phyloP scores from a whole-genome alignment of 495 filamentous ascomycete genomes.

The Penicillium canariense region DNA sequence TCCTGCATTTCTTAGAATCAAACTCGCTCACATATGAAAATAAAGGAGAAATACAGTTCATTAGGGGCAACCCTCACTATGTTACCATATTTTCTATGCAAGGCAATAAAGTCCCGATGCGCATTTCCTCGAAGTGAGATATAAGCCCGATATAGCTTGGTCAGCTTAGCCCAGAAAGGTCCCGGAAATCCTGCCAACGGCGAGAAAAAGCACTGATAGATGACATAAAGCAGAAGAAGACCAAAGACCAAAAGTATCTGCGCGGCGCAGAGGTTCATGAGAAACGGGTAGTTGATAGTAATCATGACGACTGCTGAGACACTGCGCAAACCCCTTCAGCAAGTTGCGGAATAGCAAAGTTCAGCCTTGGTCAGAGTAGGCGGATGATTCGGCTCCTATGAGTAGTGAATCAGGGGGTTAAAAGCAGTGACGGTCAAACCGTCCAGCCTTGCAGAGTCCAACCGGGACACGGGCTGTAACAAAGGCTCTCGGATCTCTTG shows the following conservation, averaged over 20 bases:
- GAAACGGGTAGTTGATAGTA: not conserved
- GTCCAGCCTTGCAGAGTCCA: not conserved
- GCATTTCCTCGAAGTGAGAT: not conserved
- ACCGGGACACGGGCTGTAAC: not conserved
- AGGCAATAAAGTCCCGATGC: not conserved
- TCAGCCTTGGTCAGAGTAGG: not conserved
- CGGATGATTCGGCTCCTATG: not conserved
- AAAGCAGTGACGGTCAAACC: not conserved
- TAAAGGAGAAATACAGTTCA: not conserved
- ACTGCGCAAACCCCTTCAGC: not conserved
- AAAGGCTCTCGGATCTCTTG: not conserved
- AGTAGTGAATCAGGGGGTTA: not conserved
- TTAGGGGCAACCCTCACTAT: not conserved
- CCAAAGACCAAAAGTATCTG: not conserved
- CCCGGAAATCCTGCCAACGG: not conserved
- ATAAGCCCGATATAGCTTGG: not conserved
- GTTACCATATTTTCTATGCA: not conserved
- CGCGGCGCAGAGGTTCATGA: not conserved
- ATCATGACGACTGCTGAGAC: not conserved
- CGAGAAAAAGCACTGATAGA: slow-evolving; percentile 1
- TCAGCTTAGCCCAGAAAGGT: not conserved
- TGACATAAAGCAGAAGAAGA: not conserved
- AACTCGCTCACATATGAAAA: not conserved
- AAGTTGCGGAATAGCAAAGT: not conserved
- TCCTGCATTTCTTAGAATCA: not conserved